Percentiles rank a stretch among this genome's conserved stretches.
These are phyloP conservation scores for Penicillium corylophilum DNA, from an alignment of 2,329 filamentous ascomycete genomes.

Conservation along the genomic window DNA sequence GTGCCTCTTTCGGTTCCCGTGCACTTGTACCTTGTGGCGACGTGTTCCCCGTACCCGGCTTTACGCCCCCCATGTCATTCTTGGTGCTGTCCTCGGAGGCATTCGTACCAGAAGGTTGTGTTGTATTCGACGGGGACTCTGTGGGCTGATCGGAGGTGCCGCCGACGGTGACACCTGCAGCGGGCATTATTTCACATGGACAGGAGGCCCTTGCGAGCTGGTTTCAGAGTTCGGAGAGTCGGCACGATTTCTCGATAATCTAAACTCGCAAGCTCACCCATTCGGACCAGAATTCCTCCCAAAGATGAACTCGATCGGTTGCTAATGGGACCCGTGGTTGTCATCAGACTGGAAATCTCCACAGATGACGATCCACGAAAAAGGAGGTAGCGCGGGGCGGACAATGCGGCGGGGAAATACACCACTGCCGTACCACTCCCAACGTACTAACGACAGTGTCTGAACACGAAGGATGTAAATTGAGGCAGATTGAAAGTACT, in stretches of 20 bases:
- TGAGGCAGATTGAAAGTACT: not conserved
- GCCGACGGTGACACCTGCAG: constrained; percentile 27
- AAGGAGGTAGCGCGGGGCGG: constrained; percentile 22
- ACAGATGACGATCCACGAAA: constrained; percentile 23
- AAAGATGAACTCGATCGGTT: constrained; percentile 1
- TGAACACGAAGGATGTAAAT: not conserved
- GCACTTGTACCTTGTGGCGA: not conserved
- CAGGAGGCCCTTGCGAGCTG: constrained; percentile 10
- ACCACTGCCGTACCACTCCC: not conserved
- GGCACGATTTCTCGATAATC: constrained; percentile 12
- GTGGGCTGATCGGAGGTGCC: constrained; percentile 25
- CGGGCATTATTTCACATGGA: constrained; percentile 33
- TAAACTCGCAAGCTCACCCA: constrained; percentile 16
- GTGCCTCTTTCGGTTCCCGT: constrained; percentile 4
- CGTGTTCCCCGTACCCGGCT: constrained; percentile 4
- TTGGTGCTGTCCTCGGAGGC: constrained; percentile 9
- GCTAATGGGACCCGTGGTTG: constrained; percentile 12
- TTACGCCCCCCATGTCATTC: constrained; percentile 17
- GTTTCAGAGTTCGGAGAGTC: constrained; percentile 16
- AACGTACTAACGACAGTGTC: not conserved
- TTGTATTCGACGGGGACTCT: constrained; percentile 11
- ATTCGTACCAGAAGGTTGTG: constrained; percentile 7
- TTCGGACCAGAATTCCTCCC: constrained; percentile 10
- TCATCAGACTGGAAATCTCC: constrained; percentile 25
- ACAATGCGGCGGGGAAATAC: constrained; percentile 16